Base-by-base conservation (phyloP, 495 filamentous ascomycete genomes). In the Cairneyella variabilis region DNA sequence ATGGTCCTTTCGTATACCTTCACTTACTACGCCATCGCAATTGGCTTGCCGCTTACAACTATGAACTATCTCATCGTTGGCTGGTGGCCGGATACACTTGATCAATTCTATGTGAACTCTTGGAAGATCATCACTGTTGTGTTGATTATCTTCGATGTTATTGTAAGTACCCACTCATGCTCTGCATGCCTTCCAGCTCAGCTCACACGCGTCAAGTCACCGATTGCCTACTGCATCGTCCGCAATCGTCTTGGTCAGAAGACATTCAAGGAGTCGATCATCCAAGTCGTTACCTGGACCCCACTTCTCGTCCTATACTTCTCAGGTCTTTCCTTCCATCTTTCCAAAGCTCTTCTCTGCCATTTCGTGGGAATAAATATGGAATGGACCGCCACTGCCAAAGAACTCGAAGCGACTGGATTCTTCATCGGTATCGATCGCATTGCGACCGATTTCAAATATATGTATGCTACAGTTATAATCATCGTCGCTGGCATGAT, bases 361-460 rank as follows among this genome's bases (percentile, higher is more conserved):
- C 82, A 85, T 58, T 75, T 83, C 64, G 77, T 83, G 58, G 68
- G 73, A 65, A 73, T 84, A 60, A 72, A 79, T 56, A 84, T 84
- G 73, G 67, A 68, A 32, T 85, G 82, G 82, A 75, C 74, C 2
- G 73, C 80, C 8, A 85, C 82, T 1, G 75, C 82, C 21, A 79
- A 78, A 64, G 83, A 86, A 58, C 64, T 76, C 18, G 82, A 83
- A 54, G 63, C 64, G 22, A 62, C 22, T 20, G 51, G 51, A 7
- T 57, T 61, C 54, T 32, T 43, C 16, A 53, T 52, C 26, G 51
- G 42, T 25, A 10, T 58, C 17, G 23, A 48, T 21, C 41, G 42
- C 25, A 60, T 56, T 30, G 37, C 48, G 20, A 40, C 30, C 9
- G 43, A 53, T 39, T 60, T 60, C 53, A 60, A 60, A 42, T 60